Evolutionary conservation across 1,284 basidiomycete species (phyloP).

Genomic region (Neolentinus lepideus): DNA sequence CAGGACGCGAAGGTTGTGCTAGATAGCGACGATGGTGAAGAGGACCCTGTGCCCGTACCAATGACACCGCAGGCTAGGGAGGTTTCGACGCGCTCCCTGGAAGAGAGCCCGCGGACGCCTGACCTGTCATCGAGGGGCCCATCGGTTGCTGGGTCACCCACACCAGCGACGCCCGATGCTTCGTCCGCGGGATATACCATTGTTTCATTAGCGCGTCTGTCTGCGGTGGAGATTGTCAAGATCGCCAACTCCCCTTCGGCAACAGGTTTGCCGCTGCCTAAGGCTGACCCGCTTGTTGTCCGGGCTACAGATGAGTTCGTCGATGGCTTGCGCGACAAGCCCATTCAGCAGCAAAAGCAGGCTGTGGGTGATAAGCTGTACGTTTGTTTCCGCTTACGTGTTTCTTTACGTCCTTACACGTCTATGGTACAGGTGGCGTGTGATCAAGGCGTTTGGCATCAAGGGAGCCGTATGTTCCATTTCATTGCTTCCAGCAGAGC

Average conservation of each 20-base stretch:
- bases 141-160: slow-evolving; percentile 62
- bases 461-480: slow-evolving; percentile 62
- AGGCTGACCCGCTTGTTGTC: slow-evolving; percentile 62
- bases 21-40: slow-evolving; percentile 59
- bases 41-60: slow-evolving; percentile 36
- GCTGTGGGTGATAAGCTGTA: slow-evolving; percentile 74
- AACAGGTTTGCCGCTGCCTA: slow-evolving; percentile 59
- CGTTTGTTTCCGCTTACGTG: slow-evolving; percentile 19
- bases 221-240: slow-evolving; percentile 64
- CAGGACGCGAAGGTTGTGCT: slow-evolving; percentile 77
- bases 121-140: slow-evolving; percentile 66
- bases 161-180: slow-evolving; percentile 33
- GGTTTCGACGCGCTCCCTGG: slow-evolving; percentile 26
- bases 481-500: not conserved
- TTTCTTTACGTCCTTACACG: not conserved
- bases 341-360: slow-evolving; percentile 72
- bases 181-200: slow-evolving; percentile 35
- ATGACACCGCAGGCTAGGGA: slow-evolving; percentile 61
- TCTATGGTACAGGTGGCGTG: slow-evolving; percentile 49
- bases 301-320: slow-evolving; percentile 75
- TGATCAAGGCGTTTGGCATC: slow-evolving; percentile 73
- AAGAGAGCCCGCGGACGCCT: slow-evolving; percentile 60
- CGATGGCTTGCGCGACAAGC: slow-evolving; percentile 58
- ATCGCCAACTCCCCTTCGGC: slow-evolving; percentile 47
- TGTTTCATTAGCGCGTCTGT: slow-evolving; percentile 53